These are phyloP conservation scores for Pythium biforme DNA, from an alignment of 352 stramenopile genomes.

Conservation along the genomic window DNA sequence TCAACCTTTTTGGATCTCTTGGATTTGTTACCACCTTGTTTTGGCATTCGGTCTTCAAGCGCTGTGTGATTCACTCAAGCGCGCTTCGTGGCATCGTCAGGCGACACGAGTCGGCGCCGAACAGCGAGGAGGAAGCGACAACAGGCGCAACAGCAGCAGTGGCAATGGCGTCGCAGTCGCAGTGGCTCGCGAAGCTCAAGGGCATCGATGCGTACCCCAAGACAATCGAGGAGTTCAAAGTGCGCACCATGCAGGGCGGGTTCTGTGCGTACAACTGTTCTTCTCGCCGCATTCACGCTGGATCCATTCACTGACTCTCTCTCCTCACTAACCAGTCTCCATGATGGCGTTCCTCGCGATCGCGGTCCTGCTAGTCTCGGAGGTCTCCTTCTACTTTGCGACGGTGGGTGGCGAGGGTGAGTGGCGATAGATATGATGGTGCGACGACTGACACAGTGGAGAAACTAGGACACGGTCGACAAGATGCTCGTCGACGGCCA, in stretches of 20 bases:
- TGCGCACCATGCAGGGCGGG: slow-evolving; percentile 77
- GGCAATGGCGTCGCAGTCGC: slow-evolving; percentile 25
- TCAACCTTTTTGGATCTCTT: neutral
- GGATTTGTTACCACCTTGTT: slow-evolving; percentile 15
- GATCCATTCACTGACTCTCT: slow-evolving; percentile 5
- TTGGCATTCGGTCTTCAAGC: slow-evolving; percentile 19
- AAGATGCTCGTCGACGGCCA: slow-evolving; percentile 83
- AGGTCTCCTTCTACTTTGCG: slow-evolving; percentile 75
- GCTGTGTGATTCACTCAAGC: neutral
- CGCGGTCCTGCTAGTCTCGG: slow-evolving; percentile 59
- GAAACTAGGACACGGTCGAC: slow-evolving; percentile 65
- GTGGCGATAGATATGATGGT: neutral
- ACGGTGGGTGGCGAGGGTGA: slow-evolving; percentile 30
- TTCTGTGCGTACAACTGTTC: slow-evolving; percentile 45
- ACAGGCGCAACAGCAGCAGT: neutral
- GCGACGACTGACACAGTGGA: no score
- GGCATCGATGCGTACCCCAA: slow-evolving; percentile 83
- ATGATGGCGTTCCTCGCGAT: slow-evolving; percentile 71
- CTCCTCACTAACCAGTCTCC: slow-evolving; percentile 44
- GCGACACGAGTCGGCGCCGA: neutral
- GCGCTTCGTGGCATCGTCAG: slow-evolving; percentile 24
- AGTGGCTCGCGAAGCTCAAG: slow-evolving; percentile 36
- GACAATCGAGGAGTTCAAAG: slow-evolving; percentile 89
- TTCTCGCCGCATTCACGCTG: neutral
- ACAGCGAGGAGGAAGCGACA: neutral